Base-by-base conservation (phyloP, 169 alveolate genomes). In the Eimeria sp. region DNA sequence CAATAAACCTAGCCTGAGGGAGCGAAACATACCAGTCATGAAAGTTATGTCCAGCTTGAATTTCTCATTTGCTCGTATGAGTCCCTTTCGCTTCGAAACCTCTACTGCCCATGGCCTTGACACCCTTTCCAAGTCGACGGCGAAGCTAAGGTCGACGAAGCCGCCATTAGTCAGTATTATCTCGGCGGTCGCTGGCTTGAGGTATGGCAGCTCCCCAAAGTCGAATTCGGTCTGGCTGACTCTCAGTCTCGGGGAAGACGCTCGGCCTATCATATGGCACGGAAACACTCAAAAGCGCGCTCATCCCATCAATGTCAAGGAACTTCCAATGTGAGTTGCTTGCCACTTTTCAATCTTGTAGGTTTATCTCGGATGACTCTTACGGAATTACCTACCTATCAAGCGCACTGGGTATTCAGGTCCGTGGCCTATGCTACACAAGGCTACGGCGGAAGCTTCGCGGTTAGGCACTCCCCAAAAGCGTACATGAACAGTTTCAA, bases 341-440 rank as follows among this genome's bases (percentile, higher is more conserved):
- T 33, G 33, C 43, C 20, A 1, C 20, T 33, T 3, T 83, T 23
- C 14, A 27, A n/a, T 6, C 33, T 37, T 27, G 52, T 54, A 14
- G 33, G 18, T 8, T 40, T 46, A 46, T n/a, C 71, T 23, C 71
- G 16, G 60, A 54, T 30, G 58, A 46, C 58, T n/a, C 18, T 33
- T 40, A 9, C 18, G 78, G 43, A 30, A 20, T 16, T 98, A 97
- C 89, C 98, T 98, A 91, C 99, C 99, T 37, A 97, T 96, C 33
- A 98, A 97, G 83, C 98, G 97, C 52, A 98, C 98, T 95, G 98
- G 99, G 96, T 98, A 99, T 64, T 98, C 99, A 40, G 99, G 99
- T n/a, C 99, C 99, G 37, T 99, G 99, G 71, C 98, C 99, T 1
- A 98, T 99, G 85, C 97, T 96, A 80, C 99, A 98, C 78, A 98